Evolutionary conservation across 805 yeast species (phyloP).

Genomic region (Metschnikowia gruessii): DNA sequence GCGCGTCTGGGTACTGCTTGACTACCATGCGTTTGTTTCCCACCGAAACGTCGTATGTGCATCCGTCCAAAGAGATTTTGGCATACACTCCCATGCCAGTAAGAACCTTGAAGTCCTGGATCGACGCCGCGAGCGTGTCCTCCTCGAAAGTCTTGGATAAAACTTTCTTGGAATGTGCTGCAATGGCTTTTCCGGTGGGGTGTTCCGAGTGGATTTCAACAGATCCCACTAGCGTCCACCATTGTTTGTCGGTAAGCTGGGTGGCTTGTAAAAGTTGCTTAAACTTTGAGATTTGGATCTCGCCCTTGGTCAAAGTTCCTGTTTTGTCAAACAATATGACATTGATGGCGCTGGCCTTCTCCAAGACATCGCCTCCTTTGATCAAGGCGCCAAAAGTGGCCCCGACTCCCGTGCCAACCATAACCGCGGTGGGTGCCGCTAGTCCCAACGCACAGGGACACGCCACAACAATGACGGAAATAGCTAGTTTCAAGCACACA

Average conservation of each 20-base stretch:
- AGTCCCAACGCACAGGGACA: constrained; percentile 98
- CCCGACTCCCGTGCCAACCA: constrained; percentile 98
- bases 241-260: constrained; percentile 22
- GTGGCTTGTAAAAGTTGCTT: background rate
- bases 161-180: constrained; percentile 30
- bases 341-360: constrained; percentile 61
- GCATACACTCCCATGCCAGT: constrained; percentile 49
- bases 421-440: constrained; percentile 97
- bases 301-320: constrained; percentile 89
- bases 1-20: constrained; percentile 18
- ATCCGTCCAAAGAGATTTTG: constrained; percentile 19
- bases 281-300: constrained; percentile 46
- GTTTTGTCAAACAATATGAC: constrained; percentile 88
- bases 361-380: constrained; percentile 90
- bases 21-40: constrained; percentile 52
- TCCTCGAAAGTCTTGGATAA: constrained; percentile 34
- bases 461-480: constrained; percentile 93
- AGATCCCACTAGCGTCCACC: constrained; percentile 55
- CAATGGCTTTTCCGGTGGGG: constrained; percentile 78
- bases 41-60: constrained; percentile 23
- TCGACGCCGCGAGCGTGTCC: constrained; percentile 24
- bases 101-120: constrained; percentile 35
- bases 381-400: constrained; percentile 86
- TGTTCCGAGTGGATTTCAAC: constrained; percentile 78
- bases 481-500: constrained; percentile 73